phyloP scores from a whole-genome alignment of 106 monocot species.

The Phalaenopsis aphrodite region DNA sequence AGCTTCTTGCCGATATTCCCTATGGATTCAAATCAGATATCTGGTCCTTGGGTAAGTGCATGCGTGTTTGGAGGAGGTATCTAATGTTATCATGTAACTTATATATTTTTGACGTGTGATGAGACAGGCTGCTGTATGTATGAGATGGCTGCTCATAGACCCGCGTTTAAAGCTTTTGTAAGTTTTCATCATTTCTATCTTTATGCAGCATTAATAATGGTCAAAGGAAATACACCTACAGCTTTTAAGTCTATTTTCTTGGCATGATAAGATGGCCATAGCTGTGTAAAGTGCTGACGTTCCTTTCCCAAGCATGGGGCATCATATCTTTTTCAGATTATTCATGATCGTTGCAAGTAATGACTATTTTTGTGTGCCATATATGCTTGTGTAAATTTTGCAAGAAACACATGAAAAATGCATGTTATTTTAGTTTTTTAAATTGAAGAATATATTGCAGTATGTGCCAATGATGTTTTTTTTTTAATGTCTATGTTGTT shows the following conservation, averaged over 20 bases:
- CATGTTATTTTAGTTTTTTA: neutral
- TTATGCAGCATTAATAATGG: neutral
- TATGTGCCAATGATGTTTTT: neutral
- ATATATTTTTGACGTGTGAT: too few species aligned
- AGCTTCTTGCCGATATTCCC: constrained; percentile 95
- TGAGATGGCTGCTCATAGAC: constrained; percentile 99
- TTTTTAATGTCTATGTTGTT: too few species aligned
- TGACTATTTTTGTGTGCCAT: neutral
- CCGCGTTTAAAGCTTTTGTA: constrained; percentile 99
- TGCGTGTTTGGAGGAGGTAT: neutral
- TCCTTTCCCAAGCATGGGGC: neutral
- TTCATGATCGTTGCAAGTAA: neutral
- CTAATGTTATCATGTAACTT: neutral
- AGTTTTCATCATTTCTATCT: constrained; percentile 14
- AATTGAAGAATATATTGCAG: neutral
- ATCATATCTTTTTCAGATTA: neutral
- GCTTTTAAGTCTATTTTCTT: neutral
- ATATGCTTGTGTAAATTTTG: neutral
- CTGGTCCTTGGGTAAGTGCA: constrained; percentile 82
- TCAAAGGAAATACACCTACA: neutral
- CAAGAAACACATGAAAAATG: neutral
- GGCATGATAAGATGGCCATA: neutral
- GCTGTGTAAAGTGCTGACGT: neutral
- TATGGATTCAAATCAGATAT: constrained; percentile 99
- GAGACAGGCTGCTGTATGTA: constrained; percentile 91